These are phyloP conservation scores for Aspergillus panamensis DNA, from an alignment of 495 filamentous ascomycete genomes.

Conservation along the genomic window DNA sequence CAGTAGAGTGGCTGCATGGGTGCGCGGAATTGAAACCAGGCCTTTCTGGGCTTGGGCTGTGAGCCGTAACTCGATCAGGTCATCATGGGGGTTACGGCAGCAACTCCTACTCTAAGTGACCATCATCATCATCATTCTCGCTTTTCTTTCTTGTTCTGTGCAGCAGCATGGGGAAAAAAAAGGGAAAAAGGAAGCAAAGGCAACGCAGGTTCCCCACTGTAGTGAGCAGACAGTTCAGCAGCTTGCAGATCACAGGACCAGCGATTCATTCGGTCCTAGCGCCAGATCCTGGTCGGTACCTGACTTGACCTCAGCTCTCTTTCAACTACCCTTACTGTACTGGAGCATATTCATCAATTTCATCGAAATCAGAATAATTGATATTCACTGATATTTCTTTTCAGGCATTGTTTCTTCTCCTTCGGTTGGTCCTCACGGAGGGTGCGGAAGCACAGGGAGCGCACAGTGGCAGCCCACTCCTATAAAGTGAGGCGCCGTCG, in stretches of 20 bases:
- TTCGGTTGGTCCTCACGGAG: not conserved
- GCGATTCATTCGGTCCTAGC: constrained; percentile 11
- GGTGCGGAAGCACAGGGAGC: not conserved
- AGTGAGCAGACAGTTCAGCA: constrained; percentile 18
- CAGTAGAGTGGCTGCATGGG: constrained; percentile 34
- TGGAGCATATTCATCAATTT: not conserved
- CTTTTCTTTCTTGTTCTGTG: too few species aligned
- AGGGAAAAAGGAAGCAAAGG: not conserved
- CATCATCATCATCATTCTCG: too few species aligned
- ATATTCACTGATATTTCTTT: not conserved
- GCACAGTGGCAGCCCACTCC: constrained; percentile 14
- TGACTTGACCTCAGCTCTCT: not conserved
- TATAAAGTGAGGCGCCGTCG: constrained; percentile 23
- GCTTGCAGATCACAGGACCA: constrained; percentile 21
- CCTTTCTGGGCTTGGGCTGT: constrained; percentile 6
- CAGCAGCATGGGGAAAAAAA: constrained; percentile 8
- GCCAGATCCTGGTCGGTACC: not conserved
- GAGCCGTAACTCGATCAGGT: constrained; percentile 6
- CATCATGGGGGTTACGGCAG: constrained; percentile 10
- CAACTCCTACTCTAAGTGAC: constrained; percentile 5
- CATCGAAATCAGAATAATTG: not conserved
- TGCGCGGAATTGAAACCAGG: constrained; percentile 22
- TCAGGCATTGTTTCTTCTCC: not conserved
- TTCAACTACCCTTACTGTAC: not conserved
- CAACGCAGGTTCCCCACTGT: constrained; percentile 4